Percentiles rank a stretch among this genome's conserved stretches.
phyloP scores from a whole-genome alignment of 441 rosid genomes.

The Aquilaria agallochum region DNA sequence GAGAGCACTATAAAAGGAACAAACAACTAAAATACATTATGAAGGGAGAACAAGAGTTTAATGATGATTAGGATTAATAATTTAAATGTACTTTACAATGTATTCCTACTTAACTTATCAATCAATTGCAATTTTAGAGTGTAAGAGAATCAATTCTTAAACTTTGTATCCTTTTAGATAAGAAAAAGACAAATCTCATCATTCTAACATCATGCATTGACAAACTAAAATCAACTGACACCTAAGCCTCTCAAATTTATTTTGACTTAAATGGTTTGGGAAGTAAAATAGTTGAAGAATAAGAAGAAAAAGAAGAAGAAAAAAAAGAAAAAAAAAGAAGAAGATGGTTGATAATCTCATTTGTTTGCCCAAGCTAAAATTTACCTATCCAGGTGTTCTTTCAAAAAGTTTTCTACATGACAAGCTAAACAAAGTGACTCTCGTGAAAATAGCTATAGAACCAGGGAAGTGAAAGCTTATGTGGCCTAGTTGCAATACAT shows the following conservation, averaged over 20 bases:
- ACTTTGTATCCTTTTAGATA: no score
- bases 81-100: neutral
- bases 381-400: slow-evolving; percentile 94
- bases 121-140: no score
- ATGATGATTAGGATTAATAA: neutral
- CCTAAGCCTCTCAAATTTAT: neutral
- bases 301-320: neutral
- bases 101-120: neutral
- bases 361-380: neutral
- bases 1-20: slow-evolving; percentile 59
- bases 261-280: no score
- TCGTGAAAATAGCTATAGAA: slow-evolving; percentile 82
- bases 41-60: slow-evolving; percentile 1
- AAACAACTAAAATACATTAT: neutral
- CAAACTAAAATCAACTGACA: neutral
- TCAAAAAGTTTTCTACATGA: slow-evolving; percentile 96
- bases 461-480: slow-evolving; percentile 94
- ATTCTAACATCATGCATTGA: no score
- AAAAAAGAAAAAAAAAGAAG: neutral
- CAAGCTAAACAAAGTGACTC: slow-evolving; percentile 95
- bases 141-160: no score
- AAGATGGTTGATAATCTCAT: neutral
- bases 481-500: slow-evolving; percentile 59
- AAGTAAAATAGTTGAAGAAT: no score
- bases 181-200: no score